Evolutionary conservation across 2,329 filamentous ascomycete genomes (phyloP), one percentile per base, ranked within the genome.

Genomic region (Albophoma yamanashiensis): DNA sequence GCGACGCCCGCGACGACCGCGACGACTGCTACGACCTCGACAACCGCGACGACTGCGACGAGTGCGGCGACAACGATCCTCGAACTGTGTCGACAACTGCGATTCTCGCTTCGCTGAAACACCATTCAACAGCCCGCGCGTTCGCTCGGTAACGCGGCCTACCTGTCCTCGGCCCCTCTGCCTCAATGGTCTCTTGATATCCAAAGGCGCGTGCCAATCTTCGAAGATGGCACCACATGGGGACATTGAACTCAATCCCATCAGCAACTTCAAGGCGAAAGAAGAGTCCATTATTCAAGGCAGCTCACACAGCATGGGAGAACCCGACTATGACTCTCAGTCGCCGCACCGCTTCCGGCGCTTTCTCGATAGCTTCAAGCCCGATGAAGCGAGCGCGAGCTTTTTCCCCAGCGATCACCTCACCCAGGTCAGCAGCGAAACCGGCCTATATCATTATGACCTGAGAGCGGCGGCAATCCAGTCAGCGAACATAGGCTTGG

Each of bases 401-500:
- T 74, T 82, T 64, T 79, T 79, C 47, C 75, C 80, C 50, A 73
- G 73, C 63, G 73, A 77, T 61, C 74, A 75, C 45, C 70, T 78
- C 56, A 67, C 67, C 64, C 67, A 73, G 45, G 68, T 71, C 42
- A 71, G 75, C 62, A 72, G 62, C 52, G 36, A 20, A 5, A 15
- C 36, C 17, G 11, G 59, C 1, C 79, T 11, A 20, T 53, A 82
- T 60, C 82, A 82, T 68, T 85, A 80, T 64, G 82, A 85, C 66
- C 64, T 85, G 58, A 78, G 77, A 36, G 73, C 75, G 66, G 85
- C 83, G 56, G 82, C 90, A 69, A 76, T 91, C 64, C 87, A 91
- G 69, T 92, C 91, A 1, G 89, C 90, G 4, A 82, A 87, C 64
- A 88, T 89, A 52, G 85, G 88, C 9, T 79, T 97, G 57, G 85